These are phyloP conservation scores for Papilionanthe hybrid DNA, from an alignment of 116 monocot species.

Conservation along the genomic window DNA sequence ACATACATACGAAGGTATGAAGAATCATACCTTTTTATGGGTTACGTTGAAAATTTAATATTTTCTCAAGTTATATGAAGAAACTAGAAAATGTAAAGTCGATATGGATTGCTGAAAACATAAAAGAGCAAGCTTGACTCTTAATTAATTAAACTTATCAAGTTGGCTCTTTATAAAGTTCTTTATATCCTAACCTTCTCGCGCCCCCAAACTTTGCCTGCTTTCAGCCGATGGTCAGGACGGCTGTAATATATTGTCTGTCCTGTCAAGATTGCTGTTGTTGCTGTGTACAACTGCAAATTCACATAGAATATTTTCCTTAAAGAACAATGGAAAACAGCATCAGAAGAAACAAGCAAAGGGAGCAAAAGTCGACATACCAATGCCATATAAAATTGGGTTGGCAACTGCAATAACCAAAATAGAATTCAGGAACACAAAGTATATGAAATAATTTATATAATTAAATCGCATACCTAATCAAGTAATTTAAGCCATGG, in stretches of 20 bases:
- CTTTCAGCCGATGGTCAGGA: neutral
- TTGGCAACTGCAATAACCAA: constrained; percentile 64
- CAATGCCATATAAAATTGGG: constrained; percentile 80
- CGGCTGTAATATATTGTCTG: constrained; percentile 65
- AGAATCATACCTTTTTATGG: too few relatives aligned
- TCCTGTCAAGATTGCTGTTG: constrained; percentile 44
- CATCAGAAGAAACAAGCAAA: constrained; percentile 1
- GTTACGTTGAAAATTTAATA: too few relatives aligned
- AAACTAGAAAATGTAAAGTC: too few relatives aligned
- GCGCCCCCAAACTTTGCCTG: neutral
- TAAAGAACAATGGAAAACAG: neutral
- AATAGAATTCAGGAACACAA: neutral
- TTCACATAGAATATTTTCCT: neutral
- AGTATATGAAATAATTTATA: too few relatives aligned
- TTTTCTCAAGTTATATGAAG: too few relatives aligned
- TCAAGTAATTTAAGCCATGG: too few relatives aligned
- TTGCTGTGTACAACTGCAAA: constrained; percentile 68
- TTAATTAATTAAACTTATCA: too few relatives aligned
- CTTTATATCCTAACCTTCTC: neutral
- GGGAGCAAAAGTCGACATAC: constrained; percentile 19
- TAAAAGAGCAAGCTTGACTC: too few relatives aligned
- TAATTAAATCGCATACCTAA: too few relatives aligned
- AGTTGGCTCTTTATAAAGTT: too few relatives aligned
- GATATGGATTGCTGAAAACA: too few relatives aligned
- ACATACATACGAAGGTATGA: too few relatives aligned